A percentile compares a stretch with the other conserved stretches of the same genome.
Evolutionary conservation across 306 rosid species (phyloP).

Genomic region (Canavalia gladiata): DNA sequence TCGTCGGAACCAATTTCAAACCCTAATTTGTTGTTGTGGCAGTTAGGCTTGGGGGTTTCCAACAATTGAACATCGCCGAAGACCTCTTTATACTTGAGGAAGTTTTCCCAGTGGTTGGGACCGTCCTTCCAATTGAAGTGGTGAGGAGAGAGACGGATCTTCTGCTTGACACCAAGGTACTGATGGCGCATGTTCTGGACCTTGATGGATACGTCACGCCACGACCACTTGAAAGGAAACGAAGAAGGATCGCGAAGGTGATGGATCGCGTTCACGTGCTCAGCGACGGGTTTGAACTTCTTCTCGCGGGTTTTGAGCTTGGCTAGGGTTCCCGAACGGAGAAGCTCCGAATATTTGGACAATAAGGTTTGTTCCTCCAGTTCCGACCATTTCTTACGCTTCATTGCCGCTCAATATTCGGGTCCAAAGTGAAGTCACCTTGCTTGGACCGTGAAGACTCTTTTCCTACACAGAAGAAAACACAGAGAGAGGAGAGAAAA

Average conservation of each 20-base stretch:
- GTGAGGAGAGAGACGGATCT: constrained; percentile 74
- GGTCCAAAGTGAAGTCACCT: background rate
- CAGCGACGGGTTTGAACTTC: constrained; percentile 95
- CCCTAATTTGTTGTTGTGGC: constrained; percentile 55
- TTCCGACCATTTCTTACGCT: constrained; percentile 98
- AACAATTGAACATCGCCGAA: constrained; percentile 79
- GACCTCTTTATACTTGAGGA: constrained; percentile 80
- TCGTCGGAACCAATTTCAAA: constrained; percentile 61
- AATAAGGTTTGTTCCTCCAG: constrained; percentile 84
- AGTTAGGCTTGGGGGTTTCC: constrained; percentile 27
- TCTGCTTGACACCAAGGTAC: constrained; percentile 94
- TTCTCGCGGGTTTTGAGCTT: constrained; percentile 96
- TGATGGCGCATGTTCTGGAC: constrained; percentile 99
- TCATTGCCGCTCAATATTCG: constrained; percentile 53
- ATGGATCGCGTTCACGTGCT: constrained; percentile 81
- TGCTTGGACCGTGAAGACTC: background rate
- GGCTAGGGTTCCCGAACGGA: constrained; percentile 65
- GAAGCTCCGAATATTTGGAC: constrained; percentile 77
- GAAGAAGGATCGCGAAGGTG: constrained; percentile 67
- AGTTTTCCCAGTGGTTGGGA: constrained; percentile 90
- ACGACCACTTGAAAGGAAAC: constrained; percentile 92
- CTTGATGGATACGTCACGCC: constrained; percentile 99
- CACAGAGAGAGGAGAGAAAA: too few species aligned
- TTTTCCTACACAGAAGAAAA: too few species aligned
- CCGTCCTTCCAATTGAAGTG: constrained; percentile 93